Conservation (phyloP, 208 protist species). For the Leishmania mexicana region DNA sequence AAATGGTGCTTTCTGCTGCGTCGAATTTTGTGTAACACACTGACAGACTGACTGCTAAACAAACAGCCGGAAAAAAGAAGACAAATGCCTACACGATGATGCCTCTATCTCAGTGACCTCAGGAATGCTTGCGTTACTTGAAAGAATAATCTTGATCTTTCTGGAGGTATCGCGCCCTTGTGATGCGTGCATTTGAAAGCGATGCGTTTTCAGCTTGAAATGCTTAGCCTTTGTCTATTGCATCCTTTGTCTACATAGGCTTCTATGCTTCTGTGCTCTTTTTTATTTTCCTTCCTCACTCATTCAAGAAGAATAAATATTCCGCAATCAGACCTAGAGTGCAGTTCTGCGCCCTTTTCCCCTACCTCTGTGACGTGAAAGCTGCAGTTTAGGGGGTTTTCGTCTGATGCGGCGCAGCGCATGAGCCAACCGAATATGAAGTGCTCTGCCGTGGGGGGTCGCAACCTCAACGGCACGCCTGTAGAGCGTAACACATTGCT, state of each 20-base stretch:
- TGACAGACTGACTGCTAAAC: not conserved
- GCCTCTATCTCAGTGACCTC: not conserved
- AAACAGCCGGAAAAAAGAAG: not conserved
- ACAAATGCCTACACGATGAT: not conserved
- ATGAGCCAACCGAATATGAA: not conserved
- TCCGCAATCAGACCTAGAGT: not conserved
- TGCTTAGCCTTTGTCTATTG: not conserved
- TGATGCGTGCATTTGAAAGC: not conserved
- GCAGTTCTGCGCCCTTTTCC: not conserved
- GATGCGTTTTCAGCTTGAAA: not conserved
- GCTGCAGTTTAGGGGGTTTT: not conserved
- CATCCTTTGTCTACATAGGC: not conserved
- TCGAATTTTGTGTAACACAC: constrained; percentile 52
- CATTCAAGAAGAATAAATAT: not conserved
- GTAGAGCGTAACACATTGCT: not conserved
- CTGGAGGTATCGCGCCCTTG: not conserved
- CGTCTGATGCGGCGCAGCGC: not conserved
- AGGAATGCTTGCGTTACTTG: not conserved
- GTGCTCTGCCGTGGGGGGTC: not conserved
- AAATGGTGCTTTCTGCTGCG: constrained; percentile 44
- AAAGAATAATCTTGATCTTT: not conserved
- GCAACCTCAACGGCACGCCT: not conserved
- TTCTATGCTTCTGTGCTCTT: not conserved
- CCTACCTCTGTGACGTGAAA: not conserved
- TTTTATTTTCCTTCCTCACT: not conserved